Percentiles rank a stretch among this genome's conserved stretches.
Conservation (phyloP, 192 early-diverging fungal species). For the Gonapodya prolifera region DNA sequence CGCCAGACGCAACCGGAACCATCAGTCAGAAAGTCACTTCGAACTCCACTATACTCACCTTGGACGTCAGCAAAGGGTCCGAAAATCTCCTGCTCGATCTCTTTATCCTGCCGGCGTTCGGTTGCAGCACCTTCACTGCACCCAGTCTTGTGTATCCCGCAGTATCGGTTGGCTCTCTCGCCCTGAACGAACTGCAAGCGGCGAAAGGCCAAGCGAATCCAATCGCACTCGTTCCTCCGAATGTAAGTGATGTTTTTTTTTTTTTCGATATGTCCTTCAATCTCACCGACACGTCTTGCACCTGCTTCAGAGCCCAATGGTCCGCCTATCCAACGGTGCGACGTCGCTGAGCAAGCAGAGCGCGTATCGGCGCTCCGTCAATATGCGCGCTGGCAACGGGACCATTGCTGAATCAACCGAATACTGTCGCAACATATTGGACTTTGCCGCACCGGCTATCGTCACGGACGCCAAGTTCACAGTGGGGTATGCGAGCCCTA, state of each 20-base stretch:
- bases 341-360: neutral
- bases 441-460: constrained; percentile 9
- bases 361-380: neutral
- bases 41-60: neutral
- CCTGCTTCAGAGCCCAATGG: no score
- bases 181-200: constrained; percentile 10
- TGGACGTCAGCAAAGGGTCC: constrained; percentile 10
- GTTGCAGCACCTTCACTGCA: constrained; percentile 12
- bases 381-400: neutral
- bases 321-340: neutral
- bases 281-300: no score
- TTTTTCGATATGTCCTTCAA: no score
- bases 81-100: constrained; percentile 13
- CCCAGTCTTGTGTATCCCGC: constrained; percentile 7
- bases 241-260: no score
- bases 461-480: constrained; percentile 13
- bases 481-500: constrained; percentile 6
- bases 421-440: constrained; percentile 10
- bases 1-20: neutral
- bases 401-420: neutral
- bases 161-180: neutral
- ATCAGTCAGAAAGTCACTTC: neutral
- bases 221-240: neutral
- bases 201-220: no score
- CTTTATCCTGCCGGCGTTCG: constrained; percentile 2